Conservation (phyloP, 352 stramenopile genomes). For the Phytophthora meadii region DNA sequence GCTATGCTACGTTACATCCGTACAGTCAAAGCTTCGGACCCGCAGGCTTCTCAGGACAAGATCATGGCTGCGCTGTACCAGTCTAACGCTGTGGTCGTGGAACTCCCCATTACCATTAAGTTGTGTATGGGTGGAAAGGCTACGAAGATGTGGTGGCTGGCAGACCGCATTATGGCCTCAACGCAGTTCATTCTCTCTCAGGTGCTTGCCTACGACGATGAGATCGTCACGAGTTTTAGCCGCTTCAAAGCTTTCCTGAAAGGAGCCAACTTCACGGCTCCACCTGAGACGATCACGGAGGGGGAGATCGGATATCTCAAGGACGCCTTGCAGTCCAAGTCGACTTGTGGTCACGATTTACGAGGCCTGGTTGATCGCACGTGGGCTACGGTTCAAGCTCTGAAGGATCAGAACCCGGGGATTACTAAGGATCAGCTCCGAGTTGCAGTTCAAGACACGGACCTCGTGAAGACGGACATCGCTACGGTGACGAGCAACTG, state of each 20-base stretch:
- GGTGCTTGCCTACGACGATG: conserved; percentile 23
- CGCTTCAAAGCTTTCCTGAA: conserved; percentile 30
- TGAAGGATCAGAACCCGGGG: conserved; percentile 27
- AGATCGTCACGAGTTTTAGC: conserved; percentile 27
- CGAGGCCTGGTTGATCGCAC: conserved; percentile 24
- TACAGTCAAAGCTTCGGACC: conserved; percentile 31
- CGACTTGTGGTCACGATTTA: conserved; percentile 39
- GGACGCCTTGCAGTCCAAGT: conserved; percentile 30
- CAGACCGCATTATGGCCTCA: conserved; percentile 19
- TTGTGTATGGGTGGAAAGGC: conserved; percentile 40
- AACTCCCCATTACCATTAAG: conserved; percentile 52
- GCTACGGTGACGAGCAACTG: conserved; percentile 37
- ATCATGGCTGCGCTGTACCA: conserved; percentile 45
- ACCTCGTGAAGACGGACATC: conserved; percentile 43
- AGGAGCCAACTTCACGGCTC: conserved; percentile 31
- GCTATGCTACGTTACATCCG: conserved; percentile 38
- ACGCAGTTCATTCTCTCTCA: conserved; percentile 31
- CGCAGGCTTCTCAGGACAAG: conserved; percentile 40
- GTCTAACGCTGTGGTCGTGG: conserved; percentile 41
- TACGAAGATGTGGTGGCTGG: conserved; percentile 20
- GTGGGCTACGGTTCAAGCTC: conserved; percentile 22
- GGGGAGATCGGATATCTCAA: conserved; percentile 39
- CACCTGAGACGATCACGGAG: conserved; percentile 21
- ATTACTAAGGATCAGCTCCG: conserved; percentile 38
- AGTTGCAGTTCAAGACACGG: conserved; percentile 33